Percentiles rank a stretch among this genome's conserved stretches.
Conservation (phyloP, 495 filamentous ascomycete genomes). For the Penicillium cosmopolitanum region DNA sequence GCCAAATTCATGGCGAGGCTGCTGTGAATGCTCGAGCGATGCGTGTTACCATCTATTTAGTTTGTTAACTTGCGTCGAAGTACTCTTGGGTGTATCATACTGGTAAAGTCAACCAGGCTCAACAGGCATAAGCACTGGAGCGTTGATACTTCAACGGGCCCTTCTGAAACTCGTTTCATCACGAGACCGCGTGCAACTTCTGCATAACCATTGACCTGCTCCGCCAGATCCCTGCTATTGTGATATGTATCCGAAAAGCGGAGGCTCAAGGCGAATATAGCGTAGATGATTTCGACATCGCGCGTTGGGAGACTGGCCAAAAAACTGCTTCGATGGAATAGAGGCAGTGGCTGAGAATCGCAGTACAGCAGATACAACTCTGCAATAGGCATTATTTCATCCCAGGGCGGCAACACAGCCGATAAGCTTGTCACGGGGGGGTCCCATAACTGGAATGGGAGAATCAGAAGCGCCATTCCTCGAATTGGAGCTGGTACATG, state of each 20-base stretch:
- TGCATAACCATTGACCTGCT: constrained; percentile 38
- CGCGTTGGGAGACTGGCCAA: constrained; percentile 37
- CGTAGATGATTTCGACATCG: constrained; percentile 46
- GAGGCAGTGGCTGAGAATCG: constrained; percentile 50
- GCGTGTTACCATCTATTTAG: constrained; percentile 48
- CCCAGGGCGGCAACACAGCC: constrained; percentile 42
- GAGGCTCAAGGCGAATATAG: constrained; percentile 42
- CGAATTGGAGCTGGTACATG: constrained; percentile 10
- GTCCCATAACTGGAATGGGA: constrained; percentile 11
- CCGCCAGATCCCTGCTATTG: constrained; percentile 16
- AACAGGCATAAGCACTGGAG: constrained; percentile 51
- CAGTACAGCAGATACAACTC: constrained; percentile 49
- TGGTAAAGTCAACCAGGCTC: constrained; percentile 51
- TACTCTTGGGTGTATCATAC: constrained; percentile 23
- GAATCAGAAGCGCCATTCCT: constrained; percentile 18
- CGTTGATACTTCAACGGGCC: constrained; percentile 51
- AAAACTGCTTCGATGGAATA: constrained; percentile 46
- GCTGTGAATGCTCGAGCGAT: constrained; percentile 51
- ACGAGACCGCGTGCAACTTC: constrained; percentile 48
- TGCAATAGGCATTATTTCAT: constrained; percentile 40
- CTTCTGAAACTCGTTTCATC: constrained; percentile 47
- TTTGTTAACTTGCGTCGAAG: background rate
- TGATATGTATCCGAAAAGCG: constrained; percentile 36
- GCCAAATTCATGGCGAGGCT: constrained; percentile 53
- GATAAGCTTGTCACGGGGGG: constrained; percentile 14